Evolutionary conservation across 2,329 filamentous ascomycete genomes (phyloP), one percentile per base, ranked within the genome.

Genomic region (Xylariaceae sp.): DNA sequence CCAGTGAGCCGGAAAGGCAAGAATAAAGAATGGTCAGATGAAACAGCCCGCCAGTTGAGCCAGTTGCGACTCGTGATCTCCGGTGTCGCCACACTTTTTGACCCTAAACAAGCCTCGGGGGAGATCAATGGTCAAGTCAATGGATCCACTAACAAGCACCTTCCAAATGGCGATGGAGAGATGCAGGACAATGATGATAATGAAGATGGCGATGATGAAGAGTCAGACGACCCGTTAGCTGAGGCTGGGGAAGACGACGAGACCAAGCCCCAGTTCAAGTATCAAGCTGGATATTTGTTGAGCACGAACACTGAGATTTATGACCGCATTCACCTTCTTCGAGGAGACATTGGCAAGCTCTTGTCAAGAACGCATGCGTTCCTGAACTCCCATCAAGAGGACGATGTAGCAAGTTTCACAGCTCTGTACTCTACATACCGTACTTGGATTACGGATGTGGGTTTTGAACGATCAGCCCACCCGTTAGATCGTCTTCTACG

Each of bases 11-110:
- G 92, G 45, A 92, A 91, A 55, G 93, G 93, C 29, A 95, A 92
- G 64, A 94, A 95, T 56, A 98, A 97, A 67, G 92, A 96, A 59
- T 98, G 93, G 93, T 96, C 92, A 0, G 93, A 98, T 64, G 94
- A 98, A 64, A 85, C 97, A 22, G 92, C 90, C 2, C 77, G 93
- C 44, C 89, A 95, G 55, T 76, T 98, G 45, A 88, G 92, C 11
- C 83, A 96, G 41, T 74, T 98, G 12, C 79, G 92, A 22, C 76
- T 98, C n/a, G 82, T 95, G 36, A 82, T 95, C 21, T 94, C 92
- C 3, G 93, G 93, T 42, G 83, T 95, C 47, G 91, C 92, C 6
- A 84, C 87, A 1, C 74, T 98, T 10, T 97, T 98, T 62, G 89
- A 96, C 60, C 83, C 89, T 1, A 79, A 82, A 56, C 80, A 83